Evolutionary conservation across 768 basidiomycete genomes (phyloP), one percentile per base, ranked within the genome.

Genomic region (Tulasnella sp.): DNA sequence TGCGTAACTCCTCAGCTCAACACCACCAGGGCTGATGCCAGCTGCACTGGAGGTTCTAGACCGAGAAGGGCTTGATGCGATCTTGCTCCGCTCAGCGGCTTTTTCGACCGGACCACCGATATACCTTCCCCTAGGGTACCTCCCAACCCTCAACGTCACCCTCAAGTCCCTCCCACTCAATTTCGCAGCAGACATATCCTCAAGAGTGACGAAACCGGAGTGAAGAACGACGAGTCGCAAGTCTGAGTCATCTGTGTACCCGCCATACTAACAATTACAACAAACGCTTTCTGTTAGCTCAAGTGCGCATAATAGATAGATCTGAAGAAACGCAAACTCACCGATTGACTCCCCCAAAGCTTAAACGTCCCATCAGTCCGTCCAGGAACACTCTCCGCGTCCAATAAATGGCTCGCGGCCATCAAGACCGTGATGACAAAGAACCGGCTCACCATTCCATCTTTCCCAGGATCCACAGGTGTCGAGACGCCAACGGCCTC

Each of bases 161-260:
- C 15, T 53, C 5, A 63, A 27, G 26, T 63, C 62, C 38, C 44
- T 53, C 23, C 43, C 24, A 21, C 54, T 52, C 2, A 21, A 10
- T 43, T 63, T 63, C 11, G 60, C 61, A 10, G 32, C 27, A 24
- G 10, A 13, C 62, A 63, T 63, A n/a, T 63, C 62, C 3, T 62
- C 62, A 11, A 63, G 30, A 4, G 50, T 48, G 23, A 63, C 19
- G 32, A 61, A 63, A 9, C 51, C 60, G 29, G 50, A 34, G 30
- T 63, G 62, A 21, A 63, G 52, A 8, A 63, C 42, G n/a, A 62
- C 27, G 27, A 63, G 52, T 3, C 62, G 43, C 8, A 63, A 24
- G 48, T 63, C 62, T 15, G 62, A 63, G 32, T 63, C 62, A 48
- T 63, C 62, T 13, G 62, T 63, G 51, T 63, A 63, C 0, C 62